Conservation (phyloP, 441 rosid species). For the Brassica hybrid region DNA sequence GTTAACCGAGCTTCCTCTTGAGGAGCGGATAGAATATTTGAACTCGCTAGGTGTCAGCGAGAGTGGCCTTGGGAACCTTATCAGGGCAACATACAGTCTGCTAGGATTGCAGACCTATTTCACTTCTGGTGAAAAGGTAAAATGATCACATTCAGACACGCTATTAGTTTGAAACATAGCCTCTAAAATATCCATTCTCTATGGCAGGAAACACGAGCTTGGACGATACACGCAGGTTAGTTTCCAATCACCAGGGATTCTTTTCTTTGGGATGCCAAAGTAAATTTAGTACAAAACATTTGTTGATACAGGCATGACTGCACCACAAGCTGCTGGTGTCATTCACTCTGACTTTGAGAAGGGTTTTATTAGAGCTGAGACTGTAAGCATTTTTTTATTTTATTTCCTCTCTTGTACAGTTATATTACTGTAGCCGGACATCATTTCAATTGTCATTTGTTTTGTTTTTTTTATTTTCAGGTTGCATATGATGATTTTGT, state of each 20-base stretch:
- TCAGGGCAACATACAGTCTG: conserved; percentile 84
- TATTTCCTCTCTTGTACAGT: too few species aligned
- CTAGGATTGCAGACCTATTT: conserved; percentile 89
- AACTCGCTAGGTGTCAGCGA: conserved; percentile 81
- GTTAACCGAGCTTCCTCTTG: background rate
- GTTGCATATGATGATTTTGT: conserved; percentile 91
- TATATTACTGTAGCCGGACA: background rate
- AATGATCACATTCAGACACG: too few species aligned
- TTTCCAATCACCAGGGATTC: conserved; percentile 25
- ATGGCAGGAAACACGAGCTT: conserved; percentile 88
- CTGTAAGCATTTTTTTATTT: conserved; percentile 58
- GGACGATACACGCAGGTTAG: conserved; percentile 91
- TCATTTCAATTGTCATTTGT: background rate
- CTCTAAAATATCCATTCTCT: conserved; percentile 23
- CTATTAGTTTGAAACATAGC: too few species aligned
- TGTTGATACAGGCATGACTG: conserved; percentile 83
- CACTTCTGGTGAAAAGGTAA: conserved; percentile 92
- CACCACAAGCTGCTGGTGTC: conserved; percentile 99
- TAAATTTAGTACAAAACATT: conserved; percentile 8
- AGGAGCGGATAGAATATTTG: conserved; percentile 35
- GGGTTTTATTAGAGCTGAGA: conserved; percentile 98
- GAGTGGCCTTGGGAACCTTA: conserved; percentile 91
- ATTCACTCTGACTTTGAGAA: conserved; percentile 97
- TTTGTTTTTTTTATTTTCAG: conserved; percentile 40
- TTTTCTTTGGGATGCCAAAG: background rate